Evolutionary conservation across 164 flowering plant species (phyloP), one percentile per base, ranked within the genome.

Genomic region (Paratinospora sagittata): DNA sequence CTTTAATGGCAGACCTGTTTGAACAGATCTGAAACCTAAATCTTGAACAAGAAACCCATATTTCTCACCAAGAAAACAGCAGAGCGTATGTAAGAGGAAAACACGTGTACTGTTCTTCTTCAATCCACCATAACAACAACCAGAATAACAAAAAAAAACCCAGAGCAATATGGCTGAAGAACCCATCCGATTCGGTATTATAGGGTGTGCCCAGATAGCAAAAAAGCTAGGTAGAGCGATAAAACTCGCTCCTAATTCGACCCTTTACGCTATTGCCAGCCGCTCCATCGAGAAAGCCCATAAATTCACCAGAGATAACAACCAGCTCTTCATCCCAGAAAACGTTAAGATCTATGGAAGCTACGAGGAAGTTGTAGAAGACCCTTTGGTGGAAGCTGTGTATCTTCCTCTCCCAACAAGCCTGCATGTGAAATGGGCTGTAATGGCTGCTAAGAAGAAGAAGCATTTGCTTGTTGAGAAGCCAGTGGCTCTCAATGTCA

Each of bases 401-500:
- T 81, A 83, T 75, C 34, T 85, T 74, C 83, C 86, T 0, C 78
- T 83, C 8, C 88, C 88, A 6, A 78, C 81, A 3, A 81, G 80
- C 63, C 67, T 83, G 7, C 88, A 83, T 21, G 67, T 71, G 21
- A 70, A 33, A 9, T 85, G 88, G 88, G 86, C 82, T 0, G 67
- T 83, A 17, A 5, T 27, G 69, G 88, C 84, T 10, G 88, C 84
- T 0, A 27, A 62, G 11, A 79, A 80, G 66, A 80, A 77, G 78
- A 85, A 85, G 69, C 88, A 85, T 27, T 16, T 83, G 71, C 80
- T 85, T 11, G 8, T 85, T 41, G 84, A 83, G 80, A 85, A 85
- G 63, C 88, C 86, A 2, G 63, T 75, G 62, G 84, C 87, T 17
- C 68, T 83, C 8, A 26, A 78, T 63, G 79, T 70, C 27, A 68